A percentile compares a stretch with the other conserved stretches of the same genome.
phyloP scores from a whole-genome alignment of 208 protist genomes.

The Wallacemonas sp. region DNA sequence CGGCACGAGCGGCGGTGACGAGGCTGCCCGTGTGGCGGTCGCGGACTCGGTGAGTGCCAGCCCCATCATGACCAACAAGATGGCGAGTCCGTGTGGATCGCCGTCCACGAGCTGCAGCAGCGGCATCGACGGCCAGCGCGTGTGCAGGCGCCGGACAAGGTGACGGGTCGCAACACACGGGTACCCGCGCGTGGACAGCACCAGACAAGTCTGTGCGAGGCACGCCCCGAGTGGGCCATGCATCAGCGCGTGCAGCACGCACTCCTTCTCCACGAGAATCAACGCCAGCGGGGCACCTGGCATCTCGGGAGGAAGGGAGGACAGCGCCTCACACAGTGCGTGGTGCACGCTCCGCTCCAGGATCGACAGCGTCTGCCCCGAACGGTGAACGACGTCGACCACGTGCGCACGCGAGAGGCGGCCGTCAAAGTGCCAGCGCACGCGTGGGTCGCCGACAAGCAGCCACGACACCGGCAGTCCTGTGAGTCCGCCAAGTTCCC shows the following conservation, averaged over 20 bases:
- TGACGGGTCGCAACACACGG: conserved; percentile 62
- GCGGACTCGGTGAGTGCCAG: background rate
- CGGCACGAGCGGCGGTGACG: conserved; percentile 24
- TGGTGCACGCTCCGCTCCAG: background rate
- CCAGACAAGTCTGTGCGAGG: conserved; percentile 13
- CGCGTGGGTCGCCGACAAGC: background rate
- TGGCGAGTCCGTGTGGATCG: conserved; percentile 80
- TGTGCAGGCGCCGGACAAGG: conserved; percentile 54
- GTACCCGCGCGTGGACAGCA: conserved; percentile 83
- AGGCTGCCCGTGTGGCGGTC: background rate
- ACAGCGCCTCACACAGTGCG: background rate
- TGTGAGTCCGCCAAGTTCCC: background rate
- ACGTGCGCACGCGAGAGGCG: too few species aligned
- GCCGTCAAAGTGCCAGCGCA: background rate
- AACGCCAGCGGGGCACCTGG: conserved; percentile 28
- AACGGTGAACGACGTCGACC: background rate
- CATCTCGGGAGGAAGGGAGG: background rate
- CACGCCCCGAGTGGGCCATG: conserved; percentile 7
- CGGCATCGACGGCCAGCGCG: conserved; percentile 38
- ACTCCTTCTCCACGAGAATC: conserved; percentile 85
- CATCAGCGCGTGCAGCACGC: conserved; percentile 46
- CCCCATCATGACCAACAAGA: conserved; percentile 65
- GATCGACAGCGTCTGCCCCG: background rate
- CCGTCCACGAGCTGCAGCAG: conserved; percentile 74
- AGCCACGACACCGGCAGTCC: conserved; percentile 3